Percentiles rank a stretch among this genome's conserved stretches.
phyloP scores from a whole-genome alignment of 2,329 filamentous ascomycete species.

The Fusarium xylarioides region DNA sequence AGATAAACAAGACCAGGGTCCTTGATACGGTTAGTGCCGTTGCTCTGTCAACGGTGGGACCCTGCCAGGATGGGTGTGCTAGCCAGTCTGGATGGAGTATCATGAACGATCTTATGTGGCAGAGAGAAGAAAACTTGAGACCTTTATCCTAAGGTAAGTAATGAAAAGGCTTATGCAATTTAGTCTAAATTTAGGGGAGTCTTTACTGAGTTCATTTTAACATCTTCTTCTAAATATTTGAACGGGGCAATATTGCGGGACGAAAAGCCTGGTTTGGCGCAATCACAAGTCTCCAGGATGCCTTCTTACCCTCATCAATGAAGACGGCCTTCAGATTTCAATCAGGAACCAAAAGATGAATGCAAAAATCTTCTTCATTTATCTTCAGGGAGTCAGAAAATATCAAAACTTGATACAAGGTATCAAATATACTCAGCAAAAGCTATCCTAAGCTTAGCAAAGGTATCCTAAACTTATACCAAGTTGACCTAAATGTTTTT shows the following conservation, averaged over 20 bases:
- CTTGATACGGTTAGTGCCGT: conserved; percentile 39
- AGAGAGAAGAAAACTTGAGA: neutral
- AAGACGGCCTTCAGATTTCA: neutral
- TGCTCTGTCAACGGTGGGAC: conserved; percentile 46
- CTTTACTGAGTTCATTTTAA: neutral
- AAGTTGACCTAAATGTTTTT: no score
- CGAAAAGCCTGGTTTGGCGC: neutral
- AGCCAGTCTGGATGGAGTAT: neutral
- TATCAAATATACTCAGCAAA: no score
- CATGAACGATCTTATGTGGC: neutral
- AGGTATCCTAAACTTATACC: no score
- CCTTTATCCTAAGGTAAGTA: neutral
- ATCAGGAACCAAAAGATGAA: neutral
- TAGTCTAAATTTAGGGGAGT: neutral
- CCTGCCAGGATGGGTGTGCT: conserved; percentile 6
- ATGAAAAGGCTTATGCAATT: neutral
- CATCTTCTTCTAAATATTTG: no score
- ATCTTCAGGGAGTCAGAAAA: no score
- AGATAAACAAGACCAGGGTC: conserved; percentile 44
- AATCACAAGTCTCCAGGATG: neutral
- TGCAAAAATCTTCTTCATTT: neutral
- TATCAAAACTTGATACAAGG: no score
- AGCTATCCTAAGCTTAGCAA: no score
- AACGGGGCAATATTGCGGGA: no score
- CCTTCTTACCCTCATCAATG: neutral